Percentiles rank a stretch among this genome's conserved stretches.
phyloP scores from a whole-genome alignment of 1,284 basidiomycete species.

The Cryptococcus depauperatus region DNA sequence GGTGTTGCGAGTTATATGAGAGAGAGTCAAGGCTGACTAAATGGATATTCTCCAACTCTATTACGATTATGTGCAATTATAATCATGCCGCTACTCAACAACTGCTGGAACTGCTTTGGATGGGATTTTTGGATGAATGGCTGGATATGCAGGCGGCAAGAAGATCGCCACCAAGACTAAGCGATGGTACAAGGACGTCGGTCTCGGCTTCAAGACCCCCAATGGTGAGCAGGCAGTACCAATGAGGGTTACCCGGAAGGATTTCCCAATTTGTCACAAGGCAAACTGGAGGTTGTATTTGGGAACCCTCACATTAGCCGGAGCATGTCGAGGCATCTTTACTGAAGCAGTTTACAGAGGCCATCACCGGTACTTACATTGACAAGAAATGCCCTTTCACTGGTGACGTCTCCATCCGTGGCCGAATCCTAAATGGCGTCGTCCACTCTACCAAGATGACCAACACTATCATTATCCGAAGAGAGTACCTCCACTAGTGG shows the following conservation, averaged over 20 bases:
- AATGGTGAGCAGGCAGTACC: constrained; percentile 31
- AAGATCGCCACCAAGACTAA: constrained; percentile 89
- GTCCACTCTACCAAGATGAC: constrained; percentile 97
- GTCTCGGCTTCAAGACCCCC: constrained; percentile 95
- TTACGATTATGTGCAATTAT: too few relatives aligned
- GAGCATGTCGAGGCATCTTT: too few relatives aligned
- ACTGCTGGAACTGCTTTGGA: neutral
- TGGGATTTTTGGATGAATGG: constrained; percentile 1
- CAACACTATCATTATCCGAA: constrained; percentile 94
- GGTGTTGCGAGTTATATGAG: neutral
- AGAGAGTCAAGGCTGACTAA: too few relatives aligned
- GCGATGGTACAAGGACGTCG: constrained; percentile 99
- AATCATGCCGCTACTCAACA: neutral
- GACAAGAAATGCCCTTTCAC: constrained; percentile 99
- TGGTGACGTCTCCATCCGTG: constrained; percentile 92
- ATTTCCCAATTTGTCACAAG: too few relatives aligned
- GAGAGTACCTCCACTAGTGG: constrained; percentile 88
- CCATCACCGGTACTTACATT: constrained; percentile 94
- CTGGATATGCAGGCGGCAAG: constrained; percentile 57
- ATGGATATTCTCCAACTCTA: constrained; percentile 1
- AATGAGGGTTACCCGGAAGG: too few relatives aligned
- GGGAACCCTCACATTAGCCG: too few relatives aligned
- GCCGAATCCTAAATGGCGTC: constrained; percentile 96
- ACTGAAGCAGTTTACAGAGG: constrained; percentile 54
- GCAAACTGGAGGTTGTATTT: too few relatives aligned